A percentile compares a stretch with the other conserved stretches of the same genome.
Evolutionary conservation across 192 early-diverging fungal species (phyloP).

Genomic region (Coemansia sp.): DNA sequence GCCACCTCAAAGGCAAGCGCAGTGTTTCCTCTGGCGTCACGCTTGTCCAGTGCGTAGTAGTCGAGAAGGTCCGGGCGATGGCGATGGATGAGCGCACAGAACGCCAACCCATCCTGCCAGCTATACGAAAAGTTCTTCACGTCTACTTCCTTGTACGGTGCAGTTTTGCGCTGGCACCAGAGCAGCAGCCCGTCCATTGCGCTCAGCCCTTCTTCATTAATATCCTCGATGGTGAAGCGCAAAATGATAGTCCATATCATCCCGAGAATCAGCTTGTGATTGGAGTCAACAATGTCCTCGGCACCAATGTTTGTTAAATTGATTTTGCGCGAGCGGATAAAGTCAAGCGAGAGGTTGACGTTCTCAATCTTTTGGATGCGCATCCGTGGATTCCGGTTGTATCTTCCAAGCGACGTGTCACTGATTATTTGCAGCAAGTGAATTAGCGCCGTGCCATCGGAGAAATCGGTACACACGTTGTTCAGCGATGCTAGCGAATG

Average conservation of each 20-base stretch:
- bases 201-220: conserved; percentile 89
- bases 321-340: conserved; percentile 84
- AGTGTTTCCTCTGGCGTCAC: conserved; percentile 80
- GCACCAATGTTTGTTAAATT: conserved; percentile 94
- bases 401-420: conserved; percentile 79
- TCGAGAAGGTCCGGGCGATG: conserved; percentile 95
- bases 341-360: conserved; percentile 90
- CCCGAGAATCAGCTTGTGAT: conserved; percentile 89
- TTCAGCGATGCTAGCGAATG: conserved; percentile 49
- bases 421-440: conserved; percentile 91
- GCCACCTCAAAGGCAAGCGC: conserved; percentile 96
- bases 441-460: conserved; percentile 68
- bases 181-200: conserved; percentile 96
- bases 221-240: conserved; percentile 93
- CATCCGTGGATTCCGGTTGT: conserved; percentile 86
- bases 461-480: conserved; percentile 63
- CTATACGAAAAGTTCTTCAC: conserved; percentile 90
- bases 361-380: conserved; percentile 96
- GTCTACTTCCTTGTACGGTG: conserved; percentile 77
- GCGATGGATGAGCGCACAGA: conserved; percentile 96
- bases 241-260: conserved; percentile 98
- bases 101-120: conserved; percentile 93
- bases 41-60: conserved; percentile 83
- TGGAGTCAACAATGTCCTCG: conserved; percentile 95
- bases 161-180: conserved; percentile 96